These are phyloP conservation scores for Jatropha curcas DNA, from an alignment of 345 rosid species.

Conservation along the genomic window DNA sequence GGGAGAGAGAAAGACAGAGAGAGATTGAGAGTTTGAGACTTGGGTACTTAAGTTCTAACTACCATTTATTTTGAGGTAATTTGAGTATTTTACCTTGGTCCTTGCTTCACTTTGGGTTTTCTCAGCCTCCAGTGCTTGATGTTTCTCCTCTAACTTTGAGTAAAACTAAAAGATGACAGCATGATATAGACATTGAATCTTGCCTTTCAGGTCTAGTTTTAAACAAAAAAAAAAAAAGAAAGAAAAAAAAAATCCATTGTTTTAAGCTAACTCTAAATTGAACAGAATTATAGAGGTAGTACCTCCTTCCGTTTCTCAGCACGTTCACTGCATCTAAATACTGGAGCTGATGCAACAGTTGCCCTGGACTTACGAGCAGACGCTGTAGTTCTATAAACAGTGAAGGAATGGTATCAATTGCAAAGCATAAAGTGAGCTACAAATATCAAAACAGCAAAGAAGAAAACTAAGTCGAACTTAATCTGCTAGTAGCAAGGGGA, in stretches of 20 bases:
- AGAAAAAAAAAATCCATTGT: no score
- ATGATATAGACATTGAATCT: conserved; percentile 10
- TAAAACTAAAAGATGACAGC: conserved; percentile 50
- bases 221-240: neutral
- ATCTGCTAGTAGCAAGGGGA: conserved; percentile 17
- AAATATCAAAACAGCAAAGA: neutral
- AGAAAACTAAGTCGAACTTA: neutral
- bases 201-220: neutral
- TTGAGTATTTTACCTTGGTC: conserved; percentile 54
- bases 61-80: neutral
- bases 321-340: conserved; percentile 72
- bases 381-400: conserved; percentile 55
- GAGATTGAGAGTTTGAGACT: neutral
- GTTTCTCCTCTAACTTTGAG: conserved; percentile 81
- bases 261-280: conserved; percentile 7
- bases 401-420: conserved; percentile 48
- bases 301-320: conserved; percentile 96
- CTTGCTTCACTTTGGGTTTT: conserved; percentile 70
- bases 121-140: conserved; percentile 82
- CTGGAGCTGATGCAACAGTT: conserved; percentile 72
- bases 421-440: neutral
- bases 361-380: conserved; percentile 57
- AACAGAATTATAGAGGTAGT: conserved; percentile 1
- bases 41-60: neutral
- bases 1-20: conserved; percentile 5